These are phyloP conservation scores for Sugiyamaella qingdaonensis DNA, from an alignment of 805 yeast genomes.

Conservation along the genomic window DNA sequence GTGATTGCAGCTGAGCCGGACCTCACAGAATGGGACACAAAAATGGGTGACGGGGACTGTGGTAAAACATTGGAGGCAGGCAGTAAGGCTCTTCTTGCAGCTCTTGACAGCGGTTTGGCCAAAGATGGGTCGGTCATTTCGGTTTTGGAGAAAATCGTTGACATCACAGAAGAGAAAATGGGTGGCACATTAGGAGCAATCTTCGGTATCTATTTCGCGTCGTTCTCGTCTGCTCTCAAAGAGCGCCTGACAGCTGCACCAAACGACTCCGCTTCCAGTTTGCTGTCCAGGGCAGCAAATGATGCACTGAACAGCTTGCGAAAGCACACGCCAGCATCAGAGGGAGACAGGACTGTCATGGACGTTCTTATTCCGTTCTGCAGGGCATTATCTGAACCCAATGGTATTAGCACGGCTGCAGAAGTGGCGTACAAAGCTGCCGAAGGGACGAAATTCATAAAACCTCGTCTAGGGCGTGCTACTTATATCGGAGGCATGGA, in stretches of 20 bases:
- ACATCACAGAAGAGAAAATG: conserved; percentile 78
- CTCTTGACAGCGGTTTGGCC: conserved; percentile 39
- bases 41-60: conserved; percentile 95
- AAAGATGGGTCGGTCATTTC: conserved; percentile 37
- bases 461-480: conserved; percentile 88
- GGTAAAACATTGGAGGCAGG: conserved; percentile 86
- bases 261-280: conserved; percentile 17
- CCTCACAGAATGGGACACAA: conserved; percentile 76
- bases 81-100: conserved; percentile 59
- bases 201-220: conserved; percentile 77
- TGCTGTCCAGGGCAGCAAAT: conserved; percentile 27
- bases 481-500: conserved; percentile 68
- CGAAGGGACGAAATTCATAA: conserved; percentile 61
- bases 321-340: conserved; percentile 80
- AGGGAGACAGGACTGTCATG: conserved; percentile 81
- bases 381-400: conserved; percentile 47
- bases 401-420: conserved; percentile 56
- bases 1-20: conserved; percentile 66
- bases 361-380: conserved; percentile 87
- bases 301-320: conserved; percentile 66
- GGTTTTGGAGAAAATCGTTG: conserved; percentile 64
- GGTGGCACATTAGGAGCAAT: conserved; percentile 96
- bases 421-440: conserved; percentile 70
- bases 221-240: conserved; percentile 45
- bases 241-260: conserved; percentile 25